Evolutionary conservation across 306 rosid species (phyloP), one percentile per base, ranked within the genome.

Genomic region (Lablab purpureus): DNA sequence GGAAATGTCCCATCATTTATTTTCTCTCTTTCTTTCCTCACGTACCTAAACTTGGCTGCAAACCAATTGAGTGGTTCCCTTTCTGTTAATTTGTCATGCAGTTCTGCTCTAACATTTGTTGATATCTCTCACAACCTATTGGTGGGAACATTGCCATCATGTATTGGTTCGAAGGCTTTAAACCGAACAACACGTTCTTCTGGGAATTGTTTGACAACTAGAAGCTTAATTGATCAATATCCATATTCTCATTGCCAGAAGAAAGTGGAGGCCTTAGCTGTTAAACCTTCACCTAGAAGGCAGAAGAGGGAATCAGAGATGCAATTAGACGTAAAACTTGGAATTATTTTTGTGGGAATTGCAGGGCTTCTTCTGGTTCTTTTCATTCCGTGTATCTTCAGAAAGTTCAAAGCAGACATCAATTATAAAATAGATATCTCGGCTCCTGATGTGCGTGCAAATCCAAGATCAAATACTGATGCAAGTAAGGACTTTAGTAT

Each of bases 81-180:
- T 71, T 75, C 94, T 1, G 1, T 51, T 77, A 88, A 87, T 32
- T 66, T 71, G 46, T 82, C 89, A 28, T 95, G 97, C 78, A 73
- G 75, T 40, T 52, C 79, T 2, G 59, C 84, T 85, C 88, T 95
- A 7, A 59, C 71, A 70, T 84, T 86, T 82, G 80, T 95, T 21
- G 95, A 95, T 60, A 74, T 95, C 76, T 95, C 99, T 22, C 73
- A 87, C 81, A 95, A 95, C 84, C 83, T 87, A 50, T 66, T 92
- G 73, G 71, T 83, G 17, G 99, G 99, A 50, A 89, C 87, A 23
- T 73, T 92, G 64, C 96, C 98, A 19, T 54, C 92, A 0, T 95
- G 99, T 79, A 73, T 95, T 21, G 87, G 83, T 40, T 86, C 93
- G 8, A 86, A 79, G 74, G 75, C 92, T 0, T 76, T 65, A 4